Evolutionary conservation across 768 basidiomycete genomes (phyloP), one percentile per base, ranked within the genome.

Genomic region (Auricularia heimuer): DNA sequence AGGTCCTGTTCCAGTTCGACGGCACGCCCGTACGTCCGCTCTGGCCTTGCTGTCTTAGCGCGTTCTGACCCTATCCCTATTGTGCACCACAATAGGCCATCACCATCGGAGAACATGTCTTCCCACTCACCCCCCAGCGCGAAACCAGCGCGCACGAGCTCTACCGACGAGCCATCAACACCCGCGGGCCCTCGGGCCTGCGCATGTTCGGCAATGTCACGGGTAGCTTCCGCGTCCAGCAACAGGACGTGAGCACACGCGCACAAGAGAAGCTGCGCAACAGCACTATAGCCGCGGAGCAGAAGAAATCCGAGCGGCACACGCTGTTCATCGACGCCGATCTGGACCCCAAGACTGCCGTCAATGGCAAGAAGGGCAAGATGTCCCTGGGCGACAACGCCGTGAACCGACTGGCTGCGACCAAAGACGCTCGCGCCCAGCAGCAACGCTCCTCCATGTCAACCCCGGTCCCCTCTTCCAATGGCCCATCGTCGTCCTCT

Each of bases 191-290:
- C 67, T 82, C 83, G 0, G 85, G 88, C 1, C 81, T 92, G 68
- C 90, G 88, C 72, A 82, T 88, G 21, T 83, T 86, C 68, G 90
- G 88, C 67, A 85, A 84, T 69, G 83, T 92, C 54, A 78, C 83
- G n/a, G 88, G 88, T 44, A 90, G 87, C 73, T 83, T 89, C 71
- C 79, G 77, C 42, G 84, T 91, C 62, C 84, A 89, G 69, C 79
- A 89, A 42, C 82, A 74, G 54, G 77, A 73, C 47, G 73, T 77
- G 65, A 78, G 69, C 65, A 78, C 14, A 33, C 56, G 56, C 29
- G 34, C 56, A 6, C 56, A 35, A 10, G 34, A 69, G 73, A 82
- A 70, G 73, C 81, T 75, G 73, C 84, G 76, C 24, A 73, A 75
- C 58, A 66, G 69, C 34, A 75, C 73, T 24, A 67, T 68, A 18